These are phyloP conservation scores for Dioscorea alata DNA, from an alignment of 106 monocot genomes.

Conservation along the genomic window DNA sequence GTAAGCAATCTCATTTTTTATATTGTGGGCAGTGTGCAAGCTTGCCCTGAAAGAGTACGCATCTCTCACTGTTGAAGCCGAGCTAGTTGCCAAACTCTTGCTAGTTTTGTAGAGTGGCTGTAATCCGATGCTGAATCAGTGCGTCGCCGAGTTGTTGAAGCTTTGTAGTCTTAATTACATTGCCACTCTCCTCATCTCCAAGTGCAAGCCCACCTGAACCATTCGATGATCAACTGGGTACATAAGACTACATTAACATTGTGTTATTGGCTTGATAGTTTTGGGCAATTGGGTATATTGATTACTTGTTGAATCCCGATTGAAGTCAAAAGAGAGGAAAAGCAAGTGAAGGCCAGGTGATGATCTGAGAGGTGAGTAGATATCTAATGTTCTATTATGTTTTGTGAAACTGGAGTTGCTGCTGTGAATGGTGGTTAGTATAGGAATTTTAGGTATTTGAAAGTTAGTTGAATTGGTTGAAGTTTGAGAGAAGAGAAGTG, in stretches of 20 bases:
- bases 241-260: too few relatives aligned
- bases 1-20: conserved; percentile 53
- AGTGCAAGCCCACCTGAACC: conserved; percentile 79
- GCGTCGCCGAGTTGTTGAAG: conserved; percentile 67
- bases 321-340: too few relatives aligned
- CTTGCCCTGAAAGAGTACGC: conserved; percentile 69
- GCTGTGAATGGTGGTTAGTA: too few relatives aligned
- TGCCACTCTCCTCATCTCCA: conserved; percentile 61
- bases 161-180: conserved; percentile 83
- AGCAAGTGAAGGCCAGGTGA: too few relatives aligned
- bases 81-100: conserved; percentile 64
- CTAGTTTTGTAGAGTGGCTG: conserved; percentile 88
- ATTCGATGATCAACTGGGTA: conserved; percentile 66
- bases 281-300: neutral
- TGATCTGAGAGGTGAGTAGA: too few relatives aligned
- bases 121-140: conserved; percentile 52
- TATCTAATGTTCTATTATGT: too few relatives aligned
- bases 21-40: conserved; percentile 59
- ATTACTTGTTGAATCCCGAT: too few relatives aligned
- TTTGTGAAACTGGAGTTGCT: too few relatives aligned
- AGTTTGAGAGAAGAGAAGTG: too few relatives aligned
- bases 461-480: too few relatives aligned
- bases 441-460: too few relatives aligned
- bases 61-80: conserved; percentile 54
- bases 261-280: neutral